Evolutionary conservation across 345 rosid species (phyloP).

Genomic region (Heritiera littoralis): DNA sequence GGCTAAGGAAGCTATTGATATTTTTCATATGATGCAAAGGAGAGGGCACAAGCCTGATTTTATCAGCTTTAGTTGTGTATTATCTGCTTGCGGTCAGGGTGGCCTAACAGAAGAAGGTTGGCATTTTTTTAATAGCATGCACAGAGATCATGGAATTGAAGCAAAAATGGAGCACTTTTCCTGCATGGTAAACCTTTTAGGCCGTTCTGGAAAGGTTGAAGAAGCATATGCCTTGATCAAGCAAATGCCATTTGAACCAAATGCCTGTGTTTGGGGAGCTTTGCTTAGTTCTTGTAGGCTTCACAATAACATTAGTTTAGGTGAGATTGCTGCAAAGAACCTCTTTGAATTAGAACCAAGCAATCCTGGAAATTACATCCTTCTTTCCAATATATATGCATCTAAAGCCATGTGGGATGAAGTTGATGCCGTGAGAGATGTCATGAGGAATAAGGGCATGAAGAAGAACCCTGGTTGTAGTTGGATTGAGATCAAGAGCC

Average conservation of each 20-base stretch:
- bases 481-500: constrained; percentile 61
- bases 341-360: constrained; percentile 53
- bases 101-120: constrained; percentile 59
- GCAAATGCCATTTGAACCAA: constrained; percentile 62
- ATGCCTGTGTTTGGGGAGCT: constrained; percentile 82
- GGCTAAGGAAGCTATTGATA: constrained; percentile 50
- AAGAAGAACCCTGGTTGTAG: constrained; percentile 74
- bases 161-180: constrained; percentile 73
- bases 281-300: constrained; percentile 69
- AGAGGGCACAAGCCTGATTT: constrained; percentile 56
- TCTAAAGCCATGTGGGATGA: constrained; percentile 57
- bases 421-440: constrained; percentile 50
- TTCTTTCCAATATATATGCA: constrained; percentile 64
- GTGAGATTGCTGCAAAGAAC: constrained; percentile 54
- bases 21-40: constrained; percentile 54
- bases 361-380: constrained; percentile 65
- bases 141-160: constrained; percentile 48
- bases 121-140: constrained; percentile 53
- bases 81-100: constrained; percentile 71
- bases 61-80: constrained; percentile 57
- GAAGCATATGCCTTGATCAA: constrained; percentile 64
- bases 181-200: constrained; percentile 75
- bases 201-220: constrained; percentile 65
- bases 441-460: constrained; percentile 54
- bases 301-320: constrained; percentile 38